Evolutionary conservation across 129 eudicot species (phyloP), one percentile per base, ranked within the genome.

Genomic region (Flaveria ramosissima): DNA sequence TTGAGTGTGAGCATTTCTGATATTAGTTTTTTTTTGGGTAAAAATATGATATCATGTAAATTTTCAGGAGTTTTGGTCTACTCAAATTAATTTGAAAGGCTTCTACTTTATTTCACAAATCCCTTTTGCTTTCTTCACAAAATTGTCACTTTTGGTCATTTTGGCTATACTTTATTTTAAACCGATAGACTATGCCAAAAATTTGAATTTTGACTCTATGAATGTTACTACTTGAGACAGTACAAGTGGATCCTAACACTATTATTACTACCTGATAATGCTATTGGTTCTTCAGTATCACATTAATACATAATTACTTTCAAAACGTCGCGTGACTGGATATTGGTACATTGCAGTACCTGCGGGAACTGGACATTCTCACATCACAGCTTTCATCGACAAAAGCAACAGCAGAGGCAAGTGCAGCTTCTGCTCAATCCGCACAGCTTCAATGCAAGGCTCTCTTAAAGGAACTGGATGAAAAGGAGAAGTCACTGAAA

Each of bases 341-440:
- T 56, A 41, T 79, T 67, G n/a, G 26, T 30, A 17, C 23, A 16
- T 27, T 84, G 80, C 92, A 95, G 99, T 91, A 87, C 71, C 90
- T 82, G 42, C 78, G 74, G 27, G 97, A 92, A 55, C 32, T 95
- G 88, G 96, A 92, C 75, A 74, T 86, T 76, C 88, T 95, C 36
- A 85, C 84, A 80, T 81, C 82, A 26, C 86, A 88, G 85, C 93
- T 95, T 60, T 81, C 89, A 32, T 72, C 78, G 3, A 87, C 96
- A 53, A 85, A 85, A 81, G 99, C 93, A 77, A 83, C 87, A 62
- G 99, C 96, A 47, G 97, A 89, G 77, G 96, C 96, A 70, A 91
- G 94, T 82, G 95, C 93, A 57, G 89, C 80, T 64, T 83, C 93
- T 24, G 92, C 97, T 55, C 80, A 92, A 77, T 88, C 97, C 47